Percentiles rank a stretch among this genome's conserved stretches.
Conservation (phyloP, 225 moss, liverwort and hornwort genomes). For the Polytrichum formosum region DNA sequence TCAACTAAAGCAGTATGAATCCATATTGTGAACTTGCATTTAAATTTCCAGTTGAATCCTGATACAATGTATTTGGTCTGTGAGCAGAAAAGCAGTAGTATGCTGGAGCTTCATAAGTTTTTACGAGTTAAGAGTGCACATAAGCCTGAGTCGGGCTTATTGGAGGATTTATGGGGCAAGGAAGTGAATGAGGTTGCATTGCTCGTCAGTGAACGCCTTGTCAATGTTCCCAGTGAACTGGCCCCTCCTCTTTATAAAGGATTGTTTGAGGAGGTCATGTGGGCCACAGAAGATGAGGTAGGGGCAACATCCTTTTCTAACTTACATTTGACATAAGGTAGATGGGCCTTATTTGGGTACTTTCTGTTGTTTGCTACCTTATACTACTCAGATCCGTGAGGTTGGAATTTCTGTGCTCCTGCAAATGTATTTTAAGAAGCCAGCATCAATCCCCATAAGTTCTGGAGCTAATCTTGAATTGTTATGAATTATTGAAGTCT, state of each 20-base stretch:
- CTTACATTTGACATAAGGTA: too few species aligned
- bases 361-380: too few species aligned
- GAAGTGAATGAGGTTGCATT: conserved; percentile 68
- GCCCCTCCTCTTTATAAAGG: conserved; percentile 80
- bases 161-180: conserved; percentile 79
- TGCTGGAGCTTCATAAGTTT: conserved; percentile 68
- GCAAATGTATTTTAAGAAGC: background rate
- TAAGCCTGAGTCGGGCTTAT: conserved; percentile 45
- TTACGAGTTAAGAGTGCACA: conserved; percentile 52
- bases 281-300: conserved; percentile 98
- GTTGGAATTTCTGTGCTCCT: too few species aligned
- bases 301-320: conserved; percentile 4
- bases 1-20: too few species aligned
- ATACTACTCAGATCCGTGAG: too few species aligned
- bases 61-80: conserved; percentile 3
- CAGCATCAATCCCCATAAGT: background rate
- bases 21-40: too few species aligned
- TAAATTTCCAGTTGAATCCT: too few species aligned
- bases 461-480: too few species aligned
- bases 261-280: conserved; percentile 83
- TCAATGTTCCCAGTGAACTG: conserved; percentile 80
- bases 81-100: conserved; percentile 60
- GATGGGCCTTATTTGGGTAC: too few species aligned
- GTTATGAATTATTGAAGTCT: too few species aligned
- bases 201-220: conserved; percentile 80